Evolutionary conservation across 2,329 filamentous ascomycete species (phyloP).

Genomic region (Cladorrhinum sp.): DNA sequence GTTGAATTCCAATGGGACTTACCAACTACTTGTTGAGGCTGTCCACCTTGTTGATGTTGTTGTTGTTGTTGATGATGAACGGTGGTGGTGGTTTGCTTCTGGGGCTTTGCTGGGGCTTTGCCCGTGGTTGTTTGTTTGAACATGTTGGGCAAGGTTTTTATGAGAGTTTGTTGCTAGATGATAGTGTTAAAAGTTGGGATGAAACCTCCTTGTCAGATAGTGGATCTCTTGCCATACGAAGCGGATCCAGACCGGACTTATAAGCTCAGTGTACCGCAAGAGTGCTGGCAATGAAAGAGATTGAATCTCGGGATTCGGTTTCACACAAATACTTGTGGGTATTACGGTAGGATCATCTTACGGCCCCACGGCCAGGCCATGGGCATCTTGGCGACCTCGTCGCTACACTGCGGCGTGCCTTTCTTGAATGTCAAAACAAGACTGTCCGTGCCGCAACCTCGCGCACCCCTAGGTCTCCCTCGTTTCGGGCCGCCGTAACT

Average conservation of each 20-base stretch:
- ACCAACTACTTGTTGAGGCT: not conserved
- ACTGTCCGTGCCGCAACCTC: not conserved
- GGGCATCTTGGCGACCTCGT: not conserved
- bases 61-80: too few species aligned
- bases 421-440: not conserved
- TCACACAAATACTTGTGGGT: not conserved
- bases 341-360: not conserved
- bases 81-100: not conserved
- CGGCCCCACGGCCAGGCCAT: not conserved
- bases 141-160: constrained; percentile 10
- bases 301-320: not conserved
- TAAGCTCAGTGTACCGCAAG: too few species aligned
- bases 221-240: not conserved
- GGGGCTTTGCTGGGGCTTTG: not conserved
- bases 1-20: not conserved
- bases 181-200: not conserved
- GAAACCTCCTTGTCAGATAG: not conserved
- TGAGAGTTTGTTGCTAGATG: not conserved
- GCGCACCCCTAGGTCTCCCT: not conserved
- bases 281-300: too few species aligned
- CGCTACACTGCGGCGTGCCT: not conserved
- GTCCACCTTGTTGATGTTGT: not conserved
- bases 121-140: not conserved
- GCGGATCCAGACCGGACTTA: not conserved
- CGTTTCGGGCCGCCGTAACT: not conserved